These are phyloP conservation scores for Chloranthus sessilifolius DNA, from an alignment of 164 flowering plant species.

Conservation along the genomic window DNA sequence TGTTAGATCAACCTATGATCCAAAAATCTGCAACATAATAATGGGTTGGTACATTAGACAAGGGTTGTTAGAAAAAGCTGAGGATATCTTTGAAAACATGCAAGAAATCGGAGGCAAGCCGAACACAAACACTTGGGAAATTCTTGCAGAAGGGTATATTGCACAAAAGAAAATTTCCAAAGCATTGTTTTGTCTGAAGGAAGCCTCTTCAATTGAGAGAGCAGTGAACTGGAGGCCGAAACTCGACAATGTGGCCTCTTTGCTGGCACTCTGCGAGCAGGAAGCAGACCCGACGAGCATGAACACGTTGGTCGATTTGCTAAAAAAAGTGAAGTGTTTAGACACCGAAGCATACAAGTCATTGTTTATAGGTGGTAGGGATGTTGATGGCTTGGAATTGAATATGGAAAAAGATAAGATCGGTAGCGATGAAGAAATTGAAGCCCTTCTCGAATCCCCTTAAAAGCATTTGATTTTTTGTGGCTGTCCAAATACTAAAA, in stretches of 20 bases:
- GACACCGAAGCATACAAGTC: constrained; percentile 17
- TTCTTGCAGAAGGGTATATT: constrained; percentile 59
- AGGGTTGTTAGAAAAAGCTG: constrained; percentile 50
- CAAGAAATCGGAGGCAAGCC: constrained; percentile 64
- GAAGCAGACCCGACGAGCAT: constrained; percentile 13
- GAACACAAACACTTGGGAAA: constrained; percentile 67
- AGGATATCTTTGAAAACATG: constrained; percentile 43
- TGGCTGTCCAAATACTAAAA: neutral
- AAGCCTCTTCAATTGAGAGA: constrained; percentile 46
- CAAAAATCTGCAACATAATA: constrained; percentile 64
- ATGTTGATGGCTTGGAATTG: constrained; percentile 6
- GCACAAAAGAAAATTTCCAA: constrained; percentile 39
- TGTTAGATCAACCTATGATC: constrained; percentile 49
- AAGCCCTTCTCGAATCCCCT: constrained; percentile 16
- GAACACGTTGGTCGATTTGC: constrained; percentile 17
- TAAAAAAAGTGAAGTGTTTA: constrained; percentile 15
- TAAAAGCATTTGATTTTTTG: constrained; percentile 8
- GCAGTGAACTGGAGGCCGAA: constrained; percentile 58
- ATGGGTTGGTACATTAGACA: constrained; percentile 52
- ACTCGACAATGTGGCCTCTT: constrained; percentile 29
- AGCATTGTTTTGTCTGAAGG: constrained; percentile 58
- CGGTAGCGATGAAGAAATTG: constrained; percentile 12
- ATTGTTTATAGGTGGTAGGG: constrained; percentile 1
- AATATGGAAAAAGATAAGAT: constrained; percentile 4
- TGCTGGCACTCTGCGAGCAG: constrained; percentile 19